Conservation (phyloP, 192 early-diverging fungal species). For the Mortierella claussenii region DNA sequence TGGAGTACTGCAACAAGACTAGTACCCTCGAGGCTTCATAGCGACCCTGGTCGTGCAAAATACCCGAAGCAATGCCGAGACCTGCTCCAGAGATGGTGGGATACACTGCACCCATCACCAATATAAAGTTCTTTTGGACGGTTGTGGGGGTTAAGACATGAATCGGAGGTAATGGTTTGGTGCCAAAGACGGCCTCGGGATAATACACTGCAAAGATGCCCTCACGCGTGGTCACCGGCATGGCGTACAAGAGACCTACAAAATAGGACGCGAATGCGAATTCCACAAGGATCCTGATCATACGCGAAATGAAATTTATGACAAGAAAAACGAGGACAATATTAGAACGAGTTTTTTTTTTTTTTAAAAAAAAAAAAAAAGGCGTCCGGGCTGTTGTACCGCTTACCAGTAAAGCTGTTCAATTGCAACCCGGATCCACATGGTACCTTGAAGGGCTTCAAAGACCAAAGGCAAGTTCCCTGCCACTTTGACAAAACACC, state of each 20-base stretch:
- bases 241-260: conserved; percentile 47
- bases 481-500: conserved; percentile 23
- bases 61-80: conserved; percentile 28
- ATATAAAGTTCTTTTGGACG: conserved; percentile 44
- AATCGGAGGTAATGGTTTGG: conserved; percentile 23
- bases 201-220: conserved; percentile 53
- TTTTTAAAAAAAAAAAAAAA: too few species aligned
- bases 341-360: too few species aligned
- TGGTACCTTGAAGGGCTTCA: neutral
- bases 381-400: too few species aligned
- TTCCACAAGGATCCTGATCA: conserved; percentile 22
- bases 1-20: conserved; percentile 34
- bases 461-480: conserved; percentile 17
- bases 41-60: conserved; percentile 20
- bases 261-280: conserved; percentile 33
- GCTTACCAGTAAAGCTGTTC: conserved; percentile 45
- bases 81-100: conserved; percentile 30
- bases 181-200: conserved; percentile 29
- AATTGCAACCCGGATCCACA: conserved; percentile 30
- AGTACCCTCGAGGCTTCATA: conserved; percentile 12
- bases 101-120: conserved; percentile 32
- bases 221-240: conserved; percentile 49
- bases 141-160: conserved; percentile 44
- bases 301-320: neutral
- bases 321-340: neutral